Evolutionary conservation across 129 eudicot genomes (phyloP).

Genomic region (Arctium minus): DNA sequence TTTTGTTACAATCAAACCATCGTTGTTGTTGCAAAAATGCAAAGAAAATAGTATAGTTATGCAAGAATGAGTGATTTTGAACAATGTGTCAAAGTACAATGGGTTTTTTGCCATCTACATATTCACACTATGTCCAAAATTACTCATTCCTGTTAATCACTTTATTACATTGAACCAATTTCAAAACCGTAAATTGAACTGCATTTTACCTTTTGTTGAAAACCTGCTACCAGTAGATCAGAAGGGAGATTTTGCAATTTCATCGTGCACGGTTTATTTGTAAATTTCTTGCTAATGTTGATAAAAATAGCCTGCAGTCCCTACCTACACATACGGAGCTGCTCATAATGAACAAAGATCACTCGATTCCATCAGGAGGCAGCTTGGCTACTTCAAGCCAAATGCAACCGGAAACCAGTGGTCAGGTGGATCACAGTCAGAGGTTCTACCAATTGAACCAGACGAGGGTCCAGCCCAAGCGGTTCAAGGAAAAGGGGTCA

Average conservation of each 20-base stretch:
- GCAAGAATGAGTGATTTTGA: too few relatives aligned
- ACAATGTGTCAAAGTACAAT: too few relatives aligned
- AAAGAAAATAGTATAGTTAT: too few relatives aligned
- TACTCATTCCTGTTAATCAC: too few relatives aligned
- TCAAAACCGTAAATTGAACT: too few relatives aligned
- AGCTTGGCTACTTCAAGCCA: slow-evolving; percentile 89
- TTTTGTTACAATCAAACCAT: too few relatives aligned
- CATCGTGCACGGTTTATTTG: neutral
- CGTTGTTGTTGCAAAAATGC: too few relatives aligned
- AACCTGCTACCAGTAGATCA: too few relatives aligned
- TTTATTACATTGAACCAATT: too few relatives aligned
- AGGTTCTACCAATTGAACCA: slow-evolving; percentile 48
- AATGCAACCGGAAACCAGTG: slow-evolving; percentile 58
- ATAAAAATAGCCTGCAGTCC: slow-evolving; percentile 68
- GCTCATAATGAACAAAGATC: slow-evolving; percentile 63
- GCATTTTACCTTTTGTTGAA: too few relatives aligned
- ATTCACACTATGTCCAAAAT: too few relatives aligned
- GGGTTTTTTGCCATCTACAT: too few relatives aligned
- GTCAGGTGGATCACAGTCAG: slow-evolving; percentile 62
- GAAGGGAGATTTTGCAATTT: neutral
- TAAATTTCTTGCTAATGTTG: slow-evolving; percentile 15
- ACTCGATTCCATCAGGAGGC: slow-evolving; percentile 83
- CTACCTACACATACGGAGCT: slow-evolving; percentile 86
- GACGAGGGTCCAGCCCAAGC: slow-evolving; percentile 69
- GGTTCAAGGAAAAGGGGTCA: slow-evolving; percentile 59